Evolutionary conservation across 2,329 filamentous ascomycete species (phyloP).

Genomic region (Clarireedia homoeocarpa): DNA sequence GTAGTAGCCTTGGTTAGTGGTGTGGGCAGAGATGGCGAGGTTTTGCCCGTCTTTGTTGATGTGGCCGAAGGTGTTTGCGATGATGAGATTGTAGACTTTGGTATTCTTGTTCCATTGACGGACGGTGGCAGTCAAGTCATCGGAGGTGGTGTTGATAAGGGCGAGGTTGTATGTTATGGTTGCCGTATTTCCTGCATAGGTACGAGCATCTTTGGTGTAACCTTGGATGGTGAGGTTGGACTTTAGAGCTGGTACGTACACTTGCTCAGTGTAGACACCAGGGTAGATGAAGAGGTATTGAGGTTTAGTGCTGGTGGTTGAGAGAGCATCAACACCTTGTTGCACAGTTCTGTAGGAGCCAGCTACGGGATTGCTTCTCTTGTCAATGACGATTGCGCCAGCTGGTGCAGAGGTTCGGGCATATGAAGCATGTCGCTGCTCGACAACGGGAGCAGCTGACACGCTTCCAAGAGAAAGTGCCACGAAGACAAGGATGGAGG

Average conservation of each 20-base stretch:
- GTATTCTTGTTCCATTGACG: constrained; percentile 36
- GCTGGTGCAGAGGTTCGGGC: constrained; percentile 34
- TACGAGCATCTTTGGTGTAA: constrained; percentile 38
- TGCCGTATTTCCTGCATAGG: constrained; percentile 42
- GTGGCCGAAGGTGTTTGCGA: constrained; percentile 28
- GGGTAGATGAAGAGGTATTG: constrained; percentile 48
- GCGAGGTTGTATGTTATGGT: constrained; percentile 35
- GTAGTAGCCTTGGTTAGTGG: constrained; percentile 48
- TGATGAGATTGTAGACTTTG: constrained; percentile 52
- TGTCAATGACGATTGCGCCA: constrained; percentile 38
- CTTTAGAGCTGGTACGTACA: constrained; percentile 40
- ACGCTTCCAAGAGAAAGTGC: neutral
- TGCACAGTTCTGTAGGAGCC: constrained; percentile 18
- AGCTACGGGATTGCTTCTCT: constrained; percentile 28
- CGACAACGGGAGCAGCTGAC: neutral
- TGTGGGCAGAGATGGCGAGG: constrained; percentile 44
- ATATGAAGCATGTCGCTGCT: neutral
- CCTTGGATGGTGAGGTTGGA: constrained; percentile 47
- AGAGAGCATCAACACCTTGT: constrained; percentile 30
- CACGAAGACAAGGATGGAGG: neutral
- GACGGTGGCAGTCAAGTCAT: constrained; percentile 31
- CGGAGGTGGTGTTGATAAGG: constrained; percentile 35
- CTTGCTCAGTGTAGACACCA: constrained; percentile 50
- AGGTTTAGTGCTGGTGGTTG: constrained; percentile 33
- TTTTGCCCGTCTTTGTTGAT: constrained; percentile 39